phyloP scores from a whole-genome alignment of 2,329 filamentous ascomycete genomes.

The Nannizzia gypsea region DNA sequence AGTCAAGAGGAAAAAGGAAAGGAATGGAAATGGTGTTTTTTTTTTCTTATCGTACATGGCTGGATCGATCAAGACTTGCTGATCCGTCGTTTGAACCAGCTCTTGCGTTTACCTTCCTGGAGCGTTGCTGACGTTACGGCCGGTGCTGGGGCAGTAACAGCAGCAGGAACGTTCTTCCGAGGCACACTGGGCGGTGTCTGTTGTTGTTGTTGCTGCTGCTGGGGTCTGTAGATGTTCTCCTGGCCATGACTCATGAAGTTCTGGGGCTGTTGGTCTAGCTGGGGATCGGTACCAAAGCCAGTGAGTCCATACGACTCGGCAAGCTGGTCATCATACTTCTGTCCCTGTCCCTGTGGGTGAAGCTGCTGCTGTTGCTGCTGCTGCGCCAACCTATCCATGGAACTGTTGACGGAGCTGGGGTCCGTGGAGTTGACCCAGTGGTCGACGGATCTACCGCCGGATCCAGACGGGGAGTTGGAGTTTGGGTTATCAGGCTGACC shows the following conservation, averaged over 20 bases:
- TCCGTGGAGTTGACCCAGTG: constrained; percentile 72
- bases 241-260: background rate
- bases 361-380: constrained; percentile 26
- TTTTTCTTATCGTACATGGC: background rate
- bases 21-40: background rate
- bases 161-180: constrained; percentile 13
- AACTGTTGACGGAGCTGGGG: constrained; percentile 88
- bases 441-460: constrained; percentile 58
- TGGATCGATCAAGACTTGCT: constrained; percentile 1
- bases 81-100: constrained; percentile 60
- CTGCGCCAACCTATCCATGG: constrained; percentile 60
- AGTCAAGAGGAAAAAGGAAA: background rate
- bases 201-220: background rate
- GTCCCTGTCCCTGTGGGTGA: constrained; percentile 21
- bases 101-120: constrained; percentile 62
- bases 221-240: background rate
- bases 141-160: constrained; percentile 8
- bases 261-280: constrained; percentile 21
- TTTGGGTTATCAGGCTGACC: constrained; percentile 81
- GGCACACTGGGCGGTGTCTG: constrained; percentile 13
- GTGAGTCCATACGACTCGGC: constrained; percentile 54
- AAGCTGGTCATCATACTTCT: constrained; percentile 15
- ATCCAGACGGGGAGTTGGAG: constrained; percentile 55
- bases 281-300: constrained; percentile 36
- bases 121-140: constrained; percentile 7